These are phyloP conservation scores for Fusarium secorum DNA, from an alignment of 2,329 filamentous ascomycete genomes.

Conservation along the genomic window DNA sequence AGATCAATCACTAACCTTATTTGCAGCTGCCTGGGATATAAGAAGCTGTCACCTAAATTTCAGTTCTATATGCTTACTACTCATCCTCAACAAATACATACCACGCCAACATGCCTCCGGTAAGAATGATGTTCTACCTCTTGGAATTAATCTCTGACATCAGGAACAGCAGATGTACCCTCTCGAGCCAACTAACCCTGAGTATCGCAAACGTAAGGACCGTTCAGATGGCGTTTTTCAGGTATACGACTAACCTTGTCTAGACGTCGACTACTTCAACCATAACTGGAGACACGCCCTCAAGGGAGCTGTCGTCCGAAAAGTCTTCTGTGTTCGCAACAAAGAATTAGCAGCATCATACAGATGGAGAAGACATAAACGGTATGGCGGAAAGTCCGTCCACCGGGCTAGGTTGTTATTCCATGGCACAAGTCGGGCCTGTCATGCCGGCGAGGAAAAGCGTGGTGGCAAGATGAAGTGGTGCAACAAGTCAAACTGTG, in stretches of 20 bases:
- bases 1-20: not conserved
- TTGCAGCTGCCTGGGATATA: too few relatives aligned
- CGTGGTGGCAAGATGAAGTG: not conserved
- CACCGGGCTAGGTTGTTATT: not conserved
- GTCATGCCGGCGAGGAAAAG: not conserved
- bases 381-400: not conserved
- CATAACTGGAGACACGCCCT: not conserved
- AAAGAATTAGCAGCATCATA: not conserved
- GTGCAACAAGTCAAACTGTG: not conserved
- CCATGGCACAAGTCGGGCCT: not conserved
- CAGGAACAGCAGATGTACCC: not conserved
- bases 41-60: not conserved
- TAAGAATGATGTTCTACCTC: not conserved
- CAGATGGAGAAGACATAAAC: not conserved
- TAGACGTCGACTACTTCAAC: not conserved
- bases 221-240: fast-evolving
- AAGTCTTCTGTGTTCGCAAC: fast-evolving
- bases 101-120: not conserved
- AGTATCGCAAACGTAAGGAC: not conserved
- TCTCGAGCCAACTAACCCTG: not conserved
- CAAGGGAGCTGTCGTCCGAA: not conserved
- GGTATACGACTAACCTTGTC: not conserved
- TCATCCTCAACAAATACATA: not conserved
- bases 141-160: fast-evolving
- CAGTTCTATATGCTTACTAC: too few relatives aligned